Evolutionary conservation across 2,329 filamentous ascomycete genomes (phyloP), one percentile per base, ranked within the genome.

Genomic region (Elsinoe fawcettii): DNA sequence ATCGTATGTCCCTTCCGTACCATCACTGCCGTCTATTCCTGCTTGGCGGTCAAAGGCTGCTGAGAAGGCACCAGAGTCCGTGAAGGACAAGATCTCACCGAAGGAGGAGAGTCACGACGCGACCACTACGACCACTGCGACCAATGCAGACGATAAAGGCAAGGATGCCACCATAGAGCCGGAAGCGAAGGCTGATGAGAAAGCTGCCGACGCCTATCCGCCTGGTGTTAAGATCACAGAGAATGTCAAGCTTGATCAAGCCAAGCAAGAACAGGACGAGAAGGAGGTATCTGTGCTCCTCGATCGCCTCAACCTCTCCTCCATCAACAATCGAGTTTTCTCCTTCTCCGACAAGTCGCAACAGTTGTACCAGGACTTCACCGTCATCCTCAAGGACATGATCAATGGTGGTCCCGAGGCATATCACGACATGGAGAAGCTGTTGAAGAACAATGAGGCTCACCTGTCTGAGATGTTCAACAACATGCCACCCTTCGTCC

Each of bases 381-480:
- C 90, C 1, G 78, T 90, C 57, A 85, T 96, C 32, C 87, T 99
- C 67, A 93, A 92, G 69, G 93, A 99, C 69, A 81, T 96, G 14
- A 82, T 93, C 66, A 91, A 90, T 68, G 93, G 93, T 60, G 93
- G 90, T 1, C 93, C 93, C 2, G 96, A 92, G 0, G 93, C 93
- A 2, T 96, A 95, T 71, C 80, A 87, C 67, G 93, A 99, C 69
- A 84, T 99, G n/a, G 83, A 85, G 65, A 81, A 79, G 67, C 75
- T 86, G 16, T 75, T 86, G 61, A 82, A 76, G 8, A 81, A 83
- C 57, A 81, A 80, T n/a, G 82, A 84, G 60, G 72, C 75, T n/a
- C 79, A 84, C 62, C 70, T 87, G 16, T 80, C 85, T 65, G 79
- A 80, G 62, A 81, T 84, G 60, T 86, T 83, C 66, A 76, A 77